phyloP scores from a whole-genome alignment of 2,329 filamentous ascomycete genomes.

The Escovopsis sp. region DNA sequence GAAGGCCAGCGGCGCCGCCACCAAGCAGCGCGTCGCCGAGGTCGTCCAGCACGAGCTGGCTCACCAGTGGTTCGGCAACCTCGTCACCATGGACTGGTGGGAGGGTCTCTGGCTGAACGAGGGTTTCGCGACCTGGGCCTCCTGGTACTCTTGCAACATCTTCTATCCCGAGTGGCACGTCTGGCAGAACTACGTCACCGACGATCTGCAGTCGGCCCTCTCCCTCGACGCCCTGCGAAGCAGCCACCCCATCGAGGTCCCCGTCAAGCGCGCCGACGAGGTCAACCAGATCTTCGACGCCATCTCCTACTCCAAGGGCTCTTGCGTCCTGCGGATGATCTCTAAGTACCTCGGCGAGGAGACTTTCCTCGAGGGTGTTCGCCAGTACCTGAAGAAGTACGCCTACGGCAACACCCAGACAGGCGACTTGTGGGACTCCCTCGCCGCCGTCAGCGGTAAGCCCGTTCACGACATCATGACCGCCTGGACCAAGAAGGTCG shows the following conservation, averaged over 20 bases:
- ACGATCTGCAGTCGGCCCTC: slow-evolving; percentile 78
- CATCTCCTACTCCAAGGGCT: slow-evolving; percentile 95
- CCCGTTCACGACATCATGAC: slow-evolving; percentile 82
- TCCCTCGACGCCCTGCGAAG: slow-evolving; percentile 81
- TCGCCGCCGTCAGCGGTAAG: slow-evolving; percentile 81
- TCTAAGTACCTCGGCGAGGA: slow-evolving; percentile 91
- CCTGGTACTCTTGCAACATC: slow-evolving; percentile 82
- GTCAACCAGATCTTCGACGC: slow-evolving; percentile 98
- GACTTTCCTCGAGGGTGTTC: slow-evolving; percentile 79
- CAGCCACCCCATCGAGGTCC: slow-evolving; percentile 92
- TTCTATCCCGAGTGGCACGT: slow-evolving; percentile 94
- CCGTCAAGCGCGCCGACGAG: slow-evolving; percentile 86
- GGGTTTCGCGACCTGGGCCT: slow-evolving; percentile 96
- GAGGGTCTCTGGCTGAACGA: slow-evolving; percentile 89
- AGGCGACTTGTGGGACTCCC: slow-evolving; percentile 74
- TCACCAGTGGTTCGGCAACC: slow-evolving; percentile 91
- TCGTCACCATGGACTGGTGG: slow-evolving; percentile 97
- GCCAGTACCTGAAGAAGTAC: slow-evolving; percentile 85
- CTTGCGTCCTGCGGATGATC: slow-evolving; percentile 91
- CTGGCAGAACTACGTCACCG: slow-evolving; percentile 88
- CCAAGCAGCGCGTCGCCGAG: slow-evolving; percentile 85
- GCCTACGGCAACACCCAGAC: slow-evolving; percentile 94
- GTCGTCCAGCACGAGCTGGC: slow-evolving; percentile 94
- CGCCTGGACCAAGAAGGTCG: slow-evolving; percentile 93
- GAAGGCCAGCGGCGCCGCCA: slow-evolving; percentile 74